phyloP scores from a whole-genome alignment of 1,284 basidiomycete species.

The Trametes versicolor region DNA sequence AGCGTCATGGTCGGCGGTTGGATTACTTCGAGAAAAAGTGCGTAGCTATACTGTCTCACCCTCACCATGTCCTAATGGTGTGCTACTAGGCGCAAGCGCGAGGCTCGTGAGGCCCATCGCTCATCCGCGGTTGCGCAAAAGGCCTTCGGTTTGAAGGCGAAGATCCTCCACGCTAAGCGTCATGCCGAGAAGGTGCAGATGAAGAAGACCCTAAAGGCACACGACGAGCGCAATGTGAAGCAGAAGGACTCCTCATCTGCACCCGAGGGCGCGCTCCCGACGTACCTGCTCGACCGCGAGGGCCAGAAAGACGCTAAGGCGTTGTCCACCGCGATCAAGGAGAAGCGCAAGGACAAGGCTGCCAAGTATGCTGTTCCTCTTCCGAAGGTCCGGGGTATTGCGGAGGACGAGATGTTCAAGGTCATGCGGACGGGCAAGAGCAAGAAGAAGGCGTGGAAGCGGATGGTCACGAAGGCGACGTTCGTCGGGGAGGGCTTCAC shows the following conservation, averaged over 20 bases:
- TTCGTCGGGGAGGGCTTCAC: slow-evolving; percentile 99
- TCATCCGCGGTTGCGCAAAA: slow-evolving; percentile 92
- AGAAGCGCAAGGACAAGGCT: slow-evolving; percentile 99
- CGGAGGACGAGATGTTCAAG: slow-evolving; percentile 99
- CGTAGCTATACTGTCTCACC: slow-evolving; percentile 40
- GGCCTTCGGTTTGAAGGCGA: slow-evolving; percentile 96
- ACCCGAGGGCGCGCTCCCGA: slow-evolving; percentile 90
- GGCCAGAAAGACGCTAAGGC: slow-evolving; percentile 98
- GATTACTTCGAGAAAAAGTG: slow-evolving; percentile 89
- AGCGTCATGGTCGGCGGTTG: slow-evolving; percentile 85
- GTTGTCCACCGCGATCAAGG: slow-evolving; percentile 97
- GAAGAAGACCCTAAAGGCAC: slow-evolving; percentile 99
- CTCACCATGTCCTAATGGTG: slow-evolving; percentile 14
- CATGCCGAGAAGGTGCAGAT: slow-evolving; percentile 98
- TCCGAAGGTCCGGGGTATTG: slow-evolving; percentile 97
- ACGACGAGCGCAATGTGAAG: slow-evolving; percentile 99
- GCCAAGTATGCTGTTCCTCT: slow-evolving; percentile 97
- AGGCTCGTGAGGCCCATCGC: slow-evolving; percentile 92
- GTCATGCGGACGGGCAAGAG: slow-evolving; percentile 98
- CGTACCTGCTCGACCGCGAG: slow-evolving; percentile 97
- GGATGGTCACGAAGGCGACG: slow-evolving; percentile 99
- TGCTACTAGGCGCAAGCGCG: slow-evolving; percentile 84
- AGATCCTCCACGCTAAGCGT: slow-evolving; percentile 95
- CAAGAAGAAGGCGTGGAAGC: slow-evolving; percentile 98
- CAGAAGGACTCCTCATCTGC: slow-evolving; percentile 85